A percentile compares a stretch with the other conserved stretches of the same genome.
Evolutionary conservation across 2,329 filamentous ascomycete species (phyloP).

Genomic region (Fusarium compactum): DNA sequence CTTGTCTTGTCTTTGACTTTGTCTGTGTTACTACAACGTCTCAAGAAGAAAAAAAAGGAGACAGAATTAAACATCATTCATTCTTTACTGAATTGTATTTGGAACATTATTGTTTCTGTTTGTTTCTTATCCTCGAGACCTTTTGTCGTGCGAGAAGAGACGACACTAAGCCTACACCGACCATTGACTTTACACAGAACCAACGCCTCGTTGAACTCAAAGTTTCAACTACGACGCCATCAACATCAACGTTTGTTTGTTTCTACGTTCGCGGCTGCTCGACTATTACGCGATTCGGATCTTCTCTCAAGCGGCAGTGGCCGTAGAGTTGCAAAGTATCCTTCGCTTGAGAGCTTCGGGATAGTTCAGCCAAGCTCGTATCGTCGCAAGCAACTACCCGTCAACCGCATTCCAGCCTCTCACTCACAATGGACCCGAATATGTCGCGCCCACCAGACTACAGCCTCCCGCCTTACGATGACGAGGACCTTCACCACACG

Average conservation of each 20-base stretch:
- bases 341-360: constrained; percentile 15
- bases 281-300: not conserved
- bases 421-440: constrained; percentile 61
- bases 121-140: not conserved
- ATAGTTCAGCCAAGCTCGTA: constrained; percentile 17
- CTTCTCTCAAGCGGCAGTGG: constrained; percentile 36
- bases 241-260: constrained; percentile 9
- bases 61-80: constrained; percentile 14
- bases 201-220: constrained; percentile 30
- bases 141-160: constrained; percentile 7
- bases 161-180: constrained; percentile 29
- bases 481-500: constrained; percentile 61
- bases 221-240: constrained; percentile 30
- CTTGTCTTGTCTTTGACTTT: constrained; percentile 1
- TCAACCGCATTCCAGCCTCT: constrained; percentile 48
- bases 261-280: not conserved
- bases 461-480: constrained; percentile 67
- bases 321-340: constrained; percentile 32
- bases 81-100: constrained; percentile 15
- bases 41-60: constrained; percentile 10
- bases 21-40: constrained; percentile 23
- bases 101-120: constrained; percentile 15
- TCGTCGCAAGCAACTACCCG: constrained; percentile 39
- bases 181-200: constrained; percentile 1
- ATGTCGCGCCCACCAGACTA: constrained; percentile 69